Percentiles rank a stretch among this genome's conserved stretches.
These are phyloP conservation scores for Bauhinia variegata DNA, from an alignment of 306 rosid genomes.

Conservation along the genomic window DNA sequence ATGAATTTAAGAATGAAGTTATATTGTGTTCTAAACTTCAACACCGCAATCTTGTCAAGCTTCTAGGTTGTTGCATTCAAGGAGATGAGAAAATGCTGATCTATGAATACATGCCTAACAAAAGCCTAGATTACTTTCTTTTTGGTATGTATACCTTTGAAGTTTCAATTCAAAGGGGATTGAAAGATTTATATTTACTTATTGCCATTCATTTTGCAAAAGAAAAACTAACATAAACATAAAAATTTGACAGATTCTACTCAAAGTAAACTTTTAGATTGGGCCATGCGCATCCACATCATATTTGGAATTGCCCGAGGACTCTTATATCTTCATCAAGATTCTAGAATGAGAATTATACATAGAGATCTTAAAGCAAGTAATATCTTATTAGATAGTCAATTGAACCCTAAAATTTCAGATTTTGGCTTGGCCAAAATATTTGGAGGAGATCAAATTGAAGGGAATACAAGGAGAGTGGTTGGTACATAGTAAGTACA, in stretches of 20 bases:
- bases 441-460: slow-evolving; percentile 28
- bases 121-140: slow-evolving; percentile 43
- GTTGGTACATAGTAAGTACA: slow-evolving; percentile 41
- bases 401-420: slow-evolving; percentile 41
- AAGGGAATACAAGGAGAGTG: slow-evolving; percentile 33
- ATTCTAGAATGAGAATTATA: slow-evolving; percentile 26
- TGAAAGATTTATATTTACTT: background rate
- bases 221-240: background rate
- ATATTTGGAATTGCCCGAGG: slow-evolving; percentile 42
- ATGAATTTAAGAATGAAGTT: slow-evolving; percentile 53
- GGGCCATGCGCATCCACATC: slow-evolving; percentile 35
- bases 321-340: slow-evolving; percentile 45
- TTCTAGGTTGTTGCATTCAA: slow-evolving; percentile 47
- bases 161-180: background rate
- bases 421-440: slow-evolving; percentile 37
- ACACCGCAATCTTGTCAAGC: slow-evolving; percentile 50
- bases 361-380: too few relatives aligned
- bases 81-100: slow-evolving; percentile 40
- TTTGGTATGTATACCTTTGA: slow-evolving; percentile 34
- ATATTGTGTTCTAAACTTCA: slow-evolving; percentile 47
- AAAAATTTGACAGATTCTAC: slow-evolving; percentile 21
- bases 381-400: slow-evolving; percentile 29
- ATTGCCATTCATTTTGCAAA: background rate
- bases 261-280: slow-evolving; percentile 14
- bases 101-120: slow-evolving; percentile 43